phyloP scores from a whole-genome alignment of 768 basidiomycete species.

The Galerina sulciceps region DNA sequence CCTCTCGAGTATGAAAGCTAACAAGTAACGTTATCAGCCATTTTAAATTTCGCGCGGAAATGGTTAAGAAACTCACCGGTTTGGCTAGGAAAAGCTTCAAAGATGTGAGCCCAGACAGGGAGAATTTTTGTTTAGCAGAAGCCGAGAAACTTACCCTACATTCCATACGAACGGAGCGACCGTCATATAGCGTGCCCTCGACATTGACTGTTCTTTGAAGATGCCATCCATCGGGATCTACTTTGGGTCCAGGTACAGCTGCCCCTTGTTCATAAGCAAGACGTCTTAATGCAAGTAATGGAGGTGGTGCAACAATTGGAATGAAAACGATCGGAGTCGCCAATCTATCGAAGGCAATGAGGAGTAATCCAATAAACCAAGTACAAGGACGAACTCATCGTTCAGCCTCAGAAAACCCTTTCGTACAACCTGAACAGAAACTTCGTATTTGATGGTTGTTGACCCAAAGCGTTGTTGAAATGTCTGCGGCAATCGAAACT shows the following conservation, averaged over 20 bases:
- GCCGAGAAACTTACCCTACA: conserved; percentile 33
- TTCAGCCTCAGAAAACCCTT: conserved; percentile 29
- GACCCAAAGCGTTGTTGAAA: conserved; percentile 40
- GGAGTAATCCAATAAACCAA: too few species aligned
- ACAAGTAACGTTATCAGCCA: neutral
- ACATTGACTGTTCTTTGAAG: conserved; percentile 26
- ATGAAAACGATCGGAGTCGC: conserved; percentile 34
- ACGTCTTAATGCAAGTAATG: conserved; percentile 37
- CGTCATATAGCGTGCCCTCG: conserved; percentile 31
- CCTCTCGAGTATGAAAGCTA: conserved; percentile 47
- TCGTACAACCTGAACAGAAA: conserved; percentile 33
- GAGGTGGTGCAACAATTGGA: conserved; percentile 33
- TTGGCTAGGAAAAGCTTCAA: conserved; percentile 41
- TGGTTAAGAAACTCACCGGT: conserved; percentile 31
- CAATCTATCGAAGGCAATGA: conserved; percentile 22
- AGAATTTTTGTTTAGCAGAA: neutral
- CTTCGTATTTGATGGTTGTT: conserved; percentile 38
- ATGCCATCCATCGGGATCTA: conserved; percentile 46
- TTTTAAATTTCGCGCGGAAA: neutral
- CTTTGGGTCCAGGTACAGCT: conserved; percentile 37
- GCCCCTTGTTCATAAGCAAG: conserved; percentile 39
- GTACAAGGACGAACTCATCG: conserved; percentile 28
- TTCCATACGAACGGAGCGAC: conserved; percentile 30
- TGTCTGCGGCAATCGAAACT: conserved; percentile 37
- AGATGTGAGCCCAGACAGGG: neutral